phyloP scores from a whole-genome alignment of 805 yeast genomes.

The Debaryomyces tyrocola region DNA sequence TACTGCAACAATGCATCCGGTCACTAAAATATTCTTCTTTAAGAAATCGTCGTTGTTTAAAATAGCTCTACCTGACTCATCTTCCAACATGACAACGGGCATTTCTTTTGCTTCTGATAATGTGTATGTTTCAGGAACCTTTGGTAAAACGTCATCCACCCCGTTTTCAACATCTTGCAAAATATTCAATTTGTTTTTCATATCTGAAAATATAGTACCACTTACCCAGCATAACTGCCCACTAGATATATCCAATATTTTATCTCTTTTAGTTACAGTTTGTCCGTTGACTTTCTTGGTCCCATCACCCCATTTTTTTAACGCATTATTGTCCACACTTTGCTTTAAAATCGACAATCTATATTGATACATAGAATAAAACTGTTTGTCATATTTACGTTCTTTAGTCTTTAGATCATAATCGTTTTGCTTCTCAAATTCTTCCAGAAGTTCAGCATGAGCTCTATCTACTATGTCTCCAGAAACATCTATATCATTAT shows the following conservation, averaged over 20 bases:
- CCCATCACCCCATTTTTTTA: constrained; percentile 56
- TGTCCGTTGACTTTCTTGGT: constrained; percentile 32
- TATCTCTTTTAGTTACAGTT: constrained; percentile 31
- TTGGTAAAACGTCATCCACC: constrained; percentile 50
- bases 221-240: constrained; percentile 74
- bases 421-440: constrained; percentile 13
- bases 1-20: constrained; percentile 86
- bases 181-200: constrained; percentile 83
- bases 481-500: constrained; percentile 2
- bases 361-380: constrained; percentile 44
- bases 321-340: constrained; percentile 34
- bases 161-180: constrained; percentile 73
- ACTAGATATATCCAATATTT: constrained; percentile 58
- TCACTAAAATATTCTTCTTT: constrained; percentile 61
- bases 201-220: constrained; percentile 84
- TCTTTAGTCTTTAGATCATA: constrained; percentile 19
- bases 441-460: neutral
- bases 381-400: constrained; percentile 40
- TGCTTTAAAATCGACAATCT: constrained; percentile 31
- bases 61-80: constrained; percentile 85
- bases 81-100: constrained; percentile 73
- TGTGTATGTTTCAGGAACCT: constrained; percentile 28
- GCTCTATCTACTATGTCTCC: neutral
- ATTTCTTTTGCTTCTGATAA: constrained; percentile 16
- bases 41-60: constrained; percentile 63